A percentile compares a stretch with the other conserved stretches of the same genome.
These are phyloP conservation scores for Monosporascus sp. DNA, from an alignment of 2,329 filamentous ascomycete genomes.

Conservation along the genomic window DNA sequence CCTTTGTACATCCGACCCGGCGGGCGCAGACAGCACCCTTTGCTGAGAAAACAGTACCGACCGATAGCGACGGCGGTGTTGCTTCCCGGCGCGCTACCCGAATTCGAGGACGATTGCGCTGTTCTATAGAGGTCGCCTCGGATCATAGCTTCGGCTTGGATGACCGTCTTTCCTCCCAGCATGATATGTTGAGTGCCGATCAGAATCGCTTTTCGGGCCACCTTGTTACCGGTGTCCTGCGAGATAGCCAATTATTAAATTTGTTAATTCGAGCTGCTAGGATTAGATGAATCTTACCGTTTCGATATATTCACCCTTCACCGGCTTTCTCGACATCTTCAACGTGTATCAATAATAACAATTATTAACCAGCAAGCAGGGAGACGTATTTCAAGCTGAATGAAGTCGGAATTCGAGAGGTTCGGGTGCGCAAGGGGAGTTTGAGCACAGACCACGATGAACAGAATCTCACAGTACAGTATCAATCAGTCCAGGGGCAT, in stretches of 20 bases:
- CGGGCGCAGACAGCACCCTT: conserved; percentile 72
- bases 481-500: not conserved
- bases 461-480: not conserved
- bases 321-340: conserved; percentile 68
- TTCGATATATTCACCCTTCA: conserved; percentile 93
- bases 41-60: conserved; percentile 82
- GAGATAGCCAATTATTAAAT: not conserved
- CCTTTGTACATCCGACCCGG: conserved; percentile 80
- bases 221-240: conserved; percentile 97
- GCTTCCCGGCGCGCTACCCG: conserved; percentile 38
- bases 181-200: conserved; percentile 98
- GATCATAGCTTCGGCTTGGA: conserved; percentile 91
- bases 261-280: too few relatives aligned
- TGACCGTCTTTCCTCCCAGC: conserved; percentile 90
- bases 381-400: not conserved
- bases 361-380: too few relatives aligned
- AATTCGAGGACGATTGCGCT: conserved; percentile 37
- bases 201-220: conserved; percentile 84
- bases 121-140: conserved; percentile 77
- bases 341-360: not conserved
- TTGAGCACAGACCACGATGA: not conserved
- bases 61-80: conserved; percentile 79
- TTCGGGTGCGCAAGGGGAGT: not conserved
- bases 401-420: not conserved
- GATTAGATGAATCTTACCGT: conserved; percentile 55